Percentiles rank a stretch among this genome's conserved stretches.
Conservation (phyloP, 225 moss, liverwort and hornwort species). For the Physcomitrium patens region DNA sequence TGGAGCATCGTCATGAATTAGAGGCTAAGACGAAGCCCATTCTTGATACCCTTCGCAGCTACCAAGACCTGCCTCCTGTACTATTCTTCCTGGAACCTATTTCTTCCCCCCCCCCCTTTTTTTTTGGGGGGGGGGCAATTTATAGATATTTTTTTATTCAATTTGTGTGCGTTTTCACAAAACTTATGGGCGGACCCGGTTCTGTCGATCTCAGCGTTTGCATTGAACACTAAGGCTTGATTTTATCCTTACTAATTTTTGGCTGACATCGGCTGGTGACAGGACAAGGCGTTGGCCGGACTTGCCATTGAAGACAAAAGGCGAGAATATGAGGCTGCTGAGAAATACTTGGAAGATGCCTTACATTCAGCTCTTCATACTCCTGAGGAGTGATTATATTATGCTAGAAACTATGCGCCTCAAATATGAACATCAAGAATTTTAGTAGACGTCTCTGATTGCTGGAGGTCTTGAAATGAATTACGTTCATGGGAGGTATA, state of each 20-base stretch:
- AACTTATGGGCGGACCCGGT: neutral
- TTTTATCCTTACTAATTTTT: slow-evolving; percentile 9
- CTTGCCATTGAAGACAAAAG: slow-evolving; percentile 98
- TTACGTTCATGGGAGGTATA: neutral
- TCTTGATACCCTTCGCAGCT: slow-evolving; percentile 96
- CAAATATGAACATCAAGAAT: slow-evolving; percentile 15
- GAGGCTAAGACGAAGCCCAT: slow-evolving; percentile 96
- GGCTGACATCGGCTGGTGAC: slow-evolving; percentile 31
- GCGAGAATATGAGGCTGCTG: slow-evolving; percentile 93
- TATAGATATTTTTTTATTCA: neutral
- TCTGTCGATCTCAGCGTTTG: slow-evolving; percentile 1
- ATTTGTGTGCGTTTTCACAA: neutral
- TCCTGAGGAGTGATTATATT: slow-evolving; percentile 58
- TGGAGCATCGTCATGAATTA: slow-evolving; percentile 88
- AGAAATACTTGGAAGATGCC: slow-evolving; percentile 98
- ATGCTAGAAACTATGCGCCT: neutral
- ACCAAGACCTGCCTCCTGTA: slow-evolving; percentile 98
- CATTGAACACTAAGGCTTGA: neutral
- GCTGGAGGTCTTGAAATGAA: neutral
- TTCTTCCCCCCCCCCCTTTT: neutral
- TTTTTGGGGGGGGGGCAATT: neutral
- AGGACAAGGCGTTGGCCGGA: slow-evolving; percentile 99
- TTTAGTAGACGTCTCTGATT: slow-evolving; percentile 18
- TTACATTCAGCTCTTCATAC: slow-evolving; percentile 97
- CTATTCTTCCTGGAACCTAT: slow-evolving; percentile 9